These are phyloP conservation scores for Capsella rubella DNA, from an alignment of 441 rosid genomes.

Conservation along the genomic window DNA sequence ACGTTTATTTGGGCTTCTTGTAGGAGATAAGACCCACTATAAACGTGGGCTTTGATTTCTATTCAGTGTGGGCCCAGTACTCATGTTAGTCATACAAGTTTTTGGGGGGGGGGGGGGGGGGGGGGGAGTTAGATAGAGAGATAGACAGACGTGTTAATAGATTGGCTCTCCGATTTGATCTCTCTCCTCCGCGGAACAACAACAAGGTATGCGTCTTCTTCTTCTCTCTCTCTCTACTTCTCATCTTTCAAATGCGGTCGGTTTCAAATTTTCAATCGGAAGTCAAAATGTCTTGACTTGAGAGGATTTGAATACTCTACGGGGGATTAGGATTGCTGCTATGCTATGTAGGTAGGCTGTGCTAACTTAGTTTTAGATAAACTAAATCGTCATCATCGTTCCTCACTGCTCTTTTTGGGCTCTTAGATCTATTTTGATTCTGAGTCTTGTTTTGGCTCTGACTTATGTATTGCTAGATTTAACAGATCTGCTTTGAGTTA, in stretches of 20 bases:
- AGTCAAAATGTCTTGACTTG: conserved; percentile 12
- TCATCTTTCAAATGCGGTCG: conserved; percentile 5
- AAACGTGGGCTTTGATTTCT: conserved; percentile 2
- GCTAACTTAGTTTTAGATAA: too few relatives aligned
- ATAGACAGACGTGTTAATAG: conserved; percentile 24
- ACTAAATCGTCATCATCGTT: too few relatives aligned
- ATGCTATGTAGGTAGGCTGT: too few relatives aligned
- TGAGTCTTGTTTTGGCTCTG: background rate
- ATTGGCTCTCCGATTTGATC: background rate
- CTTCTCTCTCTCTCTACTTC: background rate
- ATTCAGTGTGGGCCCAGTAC: conserved; percentile 17
- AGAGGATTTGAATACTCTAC: background rate
- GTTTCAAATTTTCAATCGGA: conserved; percentile 9
- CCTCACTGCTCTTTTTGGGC: too few relatives aligned
- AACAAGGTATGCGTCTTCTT: conserved; percentile 33
- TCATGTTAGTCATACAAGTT: conserved; percentile 7
- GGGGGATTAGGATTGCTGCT: background rate
- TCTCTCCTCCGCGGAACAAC: conserved; percentile 21
- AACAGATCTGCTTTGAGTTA: conserved; percentile 13
- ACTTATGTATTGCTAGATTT: conserved; percentile 16
- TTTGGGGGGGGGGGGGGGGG: background rate
- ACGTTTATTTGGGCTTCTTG: background rate
- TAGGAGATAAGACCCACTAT: background rate
- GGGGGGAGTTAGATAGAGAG: too few relatives aligned
- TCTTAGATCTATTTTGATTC: conserved; percentile 25